Conservation (phyloP, 202 grass and related monocot species). For the Hordeum pubiflorum region DNA sequence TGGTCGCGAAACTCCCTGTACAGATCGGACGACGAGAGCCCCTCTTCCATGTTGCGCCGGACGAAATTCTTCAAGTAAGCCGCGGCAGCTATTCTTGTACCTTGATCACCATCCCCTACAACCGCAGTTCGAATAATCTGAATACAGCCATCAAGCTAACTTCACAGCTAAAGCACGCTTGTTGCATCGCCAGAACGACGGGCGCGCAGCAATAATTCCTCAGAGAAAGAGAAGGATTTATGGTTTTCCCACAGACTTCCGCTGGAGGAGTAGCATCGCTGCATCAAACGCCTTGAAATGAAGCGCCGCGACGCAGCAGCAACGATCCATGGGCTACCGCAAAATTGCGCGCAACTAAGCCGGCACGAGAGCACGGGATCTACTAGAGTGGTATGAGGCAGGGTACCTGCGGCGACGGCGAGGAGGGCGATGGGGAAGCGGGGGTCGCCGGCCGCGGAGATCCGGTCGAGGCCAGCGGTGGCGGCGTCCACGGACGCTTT, state of each 20-base stretch:
- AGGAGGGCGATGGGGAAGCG: slow-evolving; percentile 66
- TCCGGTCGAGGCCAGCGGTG: slow-evolving; percentile 39
- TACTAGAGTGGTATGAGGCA: not conserved
- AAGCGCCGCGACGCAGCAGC: not conserved
- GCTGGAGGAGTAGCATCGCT: not conserved
- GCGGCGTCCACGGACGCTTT: slow-evolving; percentile 49
- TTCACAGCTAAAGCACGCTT: not conserved
- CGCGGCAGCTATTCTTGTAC: slow-evolving; percentile 62
- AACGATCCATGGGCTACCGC: not conserved
- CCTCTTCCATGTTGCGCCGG: slow-evolving; percentile 29
- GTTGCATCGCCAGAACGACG: not conserved
- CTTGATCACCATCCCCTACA: slow-evolving; percentile 46
- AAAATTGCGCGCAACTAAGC: not conserved
- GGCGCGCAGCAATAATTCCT: not conserved
- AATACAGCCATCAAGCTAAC: not conserved
- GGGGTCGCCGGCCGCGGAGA: slow-evolving; percentile 29
- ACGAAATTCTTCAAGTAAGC: slow-evolving; percentile 76
- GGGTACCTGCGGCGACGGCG: slow-evolving; percentile 58
- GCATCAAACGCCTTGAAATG: not conserved
- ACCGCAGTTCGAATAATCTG: not conserved
- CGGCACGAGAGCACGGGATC: not conserved
- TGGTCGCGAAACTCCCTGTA: slow-evolving; percentile 54
- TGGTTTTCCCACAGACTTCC: not conserved
- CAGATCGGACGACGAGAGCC: slow-evolving; percentile 15
- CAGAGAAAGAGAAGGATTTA: not conserved